A percentile compares a stretch with the other conserved stretches of the same genome.
These are phyloP conservation scores for Globisporangium barbulae DNA, from an alignment of 352 stramenopile species.

Conservation along the genomic window DNA sequence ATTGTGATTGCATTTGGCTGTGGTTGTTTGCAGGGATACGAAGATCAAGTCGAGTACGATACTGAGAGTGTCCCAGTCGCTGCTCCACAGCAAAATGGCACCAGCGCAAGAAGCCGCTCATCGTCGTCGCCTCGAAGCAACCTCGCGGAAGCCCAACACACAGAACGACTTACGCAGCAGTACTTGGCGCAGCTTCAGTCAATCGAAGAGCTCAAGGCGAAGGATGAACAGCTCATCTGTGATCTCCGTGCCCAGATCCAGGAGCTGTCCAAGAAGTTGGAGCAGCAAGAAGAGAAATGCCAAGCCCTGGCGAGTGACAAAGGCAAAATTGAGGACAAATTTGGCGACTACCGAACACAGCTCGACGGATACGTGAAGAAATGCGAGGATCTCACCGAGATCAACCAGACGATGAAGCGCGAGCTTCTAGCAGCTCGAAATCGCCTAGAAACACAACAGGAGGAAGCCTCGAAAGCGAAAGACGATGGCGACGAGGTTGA, in stretches of 20 bases:
- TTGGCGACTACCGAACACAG: constrained; percentile 21
- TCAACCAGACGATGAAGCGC: constrained; percentile 31
- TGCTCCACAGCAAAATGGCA: neutral
- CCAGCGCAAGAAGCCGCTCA: constrained; percentile 5
- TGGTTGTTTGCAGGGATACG: neutral
- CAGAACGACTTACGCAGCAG: constrained; percentile 5
- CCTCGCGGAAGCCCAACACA: constrained; percentile 9
- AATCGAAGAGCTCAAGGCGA: constrained; percentile 30
- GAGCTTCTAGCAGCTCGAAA: constrained; percentile 26
- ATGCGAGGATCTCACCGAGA: constrained; percentile 20
- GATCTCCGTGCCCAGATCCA: constrained; percentile 16
- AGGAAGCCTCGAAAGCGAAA: constrained; percentile 6
- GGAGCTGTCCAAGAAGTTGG: constrained; percentile 14
- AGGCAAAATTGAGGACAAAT: constrained; percentile 18
- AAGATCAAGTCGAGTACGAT: constrained; percentile 16
- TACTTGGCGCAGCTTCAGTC: constrained; percentile 23
- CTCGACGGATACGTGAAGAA: constrained; percentile 25
- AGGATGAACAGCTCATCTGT: constrained; percentile 24
- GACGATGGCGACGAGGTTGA: constrained; percentile 21
- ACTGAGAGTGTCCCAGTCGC: constrained; percentile 2
- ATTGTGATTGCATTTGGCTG: neutral
- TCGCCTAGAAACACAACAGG: constrained; percentile 14
- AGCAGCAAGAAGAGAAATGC: constrained; percentile 24
- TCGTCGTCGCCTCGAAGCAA: neutral
- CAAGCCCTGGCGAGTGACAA: constrained; percentile 21